phyloP scores from a whole-genome alignment of 2,329 filamentous ascomycete genomes.

The Rhynchosporium agropyri region DNA sequence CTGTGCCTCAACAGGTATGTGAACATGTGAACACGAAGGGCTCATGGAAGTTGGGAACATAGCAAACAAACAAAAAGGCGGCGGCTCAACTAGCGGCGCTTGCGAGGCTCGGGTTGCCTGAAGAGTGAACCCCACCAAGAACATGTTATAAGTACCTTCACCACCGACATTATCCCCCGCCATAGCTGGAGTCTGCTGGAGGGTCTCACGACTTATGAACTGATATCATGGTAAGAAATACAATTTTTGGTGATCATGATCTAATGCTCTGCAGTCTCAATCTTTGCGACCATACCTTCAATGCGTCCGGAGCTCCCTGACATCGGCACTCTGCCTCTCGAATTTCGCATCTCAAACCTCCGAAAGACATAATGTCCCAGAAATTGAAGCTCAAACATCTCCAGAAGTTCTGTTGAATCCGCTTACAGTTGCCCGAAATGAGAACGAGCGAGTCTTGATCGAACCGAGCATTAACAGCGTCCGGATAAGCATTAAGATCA shows the following conservation, averaged over 20 bases:
- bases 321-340: constrained; percentile 87
- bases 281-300: constrained; percentile 94
- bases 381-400: constrained; percentile 90
- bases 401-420: constrained; percentile 94
- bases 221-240: constrained; percentile 32
- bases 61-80: constrained; percentile 22
- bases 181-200: constrained; percentile 22
- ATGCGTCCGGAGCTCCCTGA: constrained; percentile 92
- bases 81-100: constrained; percentile 27
- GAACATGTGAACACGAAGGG: neutral
- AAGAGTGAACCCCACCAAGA: constrained; percentile 35
- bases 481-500: constrained; percentile 97
- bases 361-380: constrained; percentile 96
- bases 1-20: neutral
- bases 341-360: constrained; percentile 98
- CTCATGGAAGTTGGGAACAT: constrained; percentile 12
- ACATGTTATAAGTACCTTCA: constrained; percentile 2
- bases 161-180: constrained; percentile 12
- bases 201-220: constrained; percentile 19
- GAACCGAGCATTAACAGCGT: constrained; percentile 97
- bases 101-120: constrained; percentile 30
- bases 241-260: neutral
- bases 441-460: constrained; percentile 95
- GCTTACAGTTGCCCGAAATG: constrained; percentile 87
- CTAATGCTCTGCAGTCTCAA: constrained; percentile 68